These are phyloP conservation scores for Physcomitrellopsis africana DNA, from an alignment of 225 moss, liverwort and hornwort genomes.

Conservation along the genomic window DNA sequence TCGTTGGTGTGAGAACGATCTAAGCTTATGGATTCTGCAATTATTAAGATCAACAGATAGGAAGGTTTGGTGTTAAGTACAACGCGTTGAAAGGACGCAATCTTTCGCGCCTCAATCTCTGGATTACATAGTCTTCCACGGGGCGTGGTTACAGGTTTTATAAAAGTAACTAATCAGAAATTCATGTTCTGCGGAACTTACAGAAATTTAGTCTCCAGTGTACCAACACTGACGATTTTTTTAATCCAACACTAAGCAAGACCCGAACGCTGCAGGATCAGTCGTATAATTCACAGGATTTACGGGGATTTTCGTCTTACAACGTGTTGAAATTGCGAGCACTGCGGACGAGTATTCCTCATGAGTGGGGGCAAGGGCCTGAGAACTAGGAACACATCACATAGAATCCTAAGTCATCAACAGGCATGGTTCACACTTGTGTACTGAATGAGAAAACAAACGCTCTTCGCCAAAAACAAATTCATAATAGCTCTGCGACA, in stretches of 20 bases:
- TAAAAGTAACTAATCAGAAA: background rate
- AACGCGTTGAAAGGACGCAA: constrained; percentile 27
- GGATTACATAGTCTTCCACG: background rate
- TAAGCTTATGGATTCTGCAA: background rate
- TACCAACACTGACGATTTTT: background rate
- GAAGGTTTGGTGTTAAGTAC: background rate
- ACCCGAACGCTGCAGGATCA: too few relatives aligned
- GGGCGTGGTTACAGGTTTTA: background rate
- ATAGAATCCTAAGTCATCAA: too few relatives aligned
- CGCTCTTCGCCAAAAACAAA: too few relatives aligned
- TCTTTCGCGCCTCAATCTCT: constrained; percentile 19
- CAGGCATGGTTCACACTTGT: too few relatives aligned
- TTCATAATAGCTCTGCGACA: background rate
- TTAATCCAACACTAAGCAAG: too few relatives aligned
- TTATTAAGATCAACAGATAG: background rate
- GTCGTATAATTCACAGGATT: too few relatives aligned
- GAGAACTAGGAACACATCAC: too few relatives aligned
- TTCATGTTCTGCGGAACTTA: background rate
- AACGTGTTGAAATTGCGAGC: too few relatives aligned
- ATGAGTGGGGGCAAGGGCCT: too few relatives aligned
- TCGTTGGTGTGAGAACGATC: background rate
- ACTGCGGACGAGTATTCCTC: too few relatives aligned
- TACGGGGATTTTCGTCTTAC: too few relatives aligned
- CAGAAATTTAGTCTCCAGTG: background rate
- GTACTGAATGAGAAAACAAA: too few relatives aligned